Evolutionary conservation across 1,284 basidiomycete species (phyloP), one percentile per base, ranked within the genome.

Genomic region (Chiua sp.): DNA sequence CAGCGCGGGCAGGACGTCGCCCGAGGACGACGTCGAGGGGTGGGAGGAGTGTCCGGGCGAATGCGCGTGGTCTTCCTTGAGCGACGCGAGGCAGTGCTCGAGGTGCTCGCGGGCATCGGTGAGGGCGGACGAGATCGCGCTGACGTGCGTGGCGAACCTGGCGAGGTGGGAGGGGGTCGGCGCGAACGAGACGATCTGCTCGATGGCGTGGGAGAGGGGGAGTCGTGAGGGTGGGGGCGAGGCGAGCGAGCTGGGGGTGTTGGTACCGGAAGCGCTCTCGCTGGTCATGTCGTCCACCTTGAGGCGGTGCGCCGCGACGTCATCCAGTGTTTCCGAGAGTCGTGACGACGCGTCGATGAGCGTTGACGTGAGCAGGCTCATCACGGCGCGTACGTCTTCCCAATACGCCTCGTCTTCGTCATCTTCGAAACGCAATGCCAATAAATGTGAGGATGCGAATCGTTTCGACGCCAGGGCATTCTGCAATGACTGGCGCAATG

Each of bases 301-400:
- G 51, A 70, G 57, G 23, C 56, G 65, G 16, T 54, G 57, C 32
- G 73, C 78, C 66, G 87, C 86, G 3, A 79, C 77, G 22, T 86
- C 82, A 20, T 86, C 83, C 23, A 93, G 75, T 0, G 86, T 88
- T 39, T 87, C 85, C 1, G 78, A 72, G 4, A 93, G 78, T 28
- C 86, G 76, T 13, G 83, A 77, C 13, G 86, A 80, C 3, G 87
- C 83, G 67, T 92, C 90, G 5, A 80, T 79, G 47, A 93, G 78
- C 7, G 89, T 82, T 42, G 80, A 86, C 3, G 86, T 86, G 58
- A 93, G 73, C 7, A 93, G 71, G 8, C 79, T 80, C 79, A 91
- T 87, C 35, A 93, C 83, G 44, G 86, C 85, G 26, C 87, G 82
- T 35, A 91, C 90, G 67, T 92, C 87, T 64, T 92, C 91, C 91